Evolutionary conservation across 228 moss, liverwort and hornwort genomes (phyloP).

Genomic region (Sphagnum magellanicum): DNA sequence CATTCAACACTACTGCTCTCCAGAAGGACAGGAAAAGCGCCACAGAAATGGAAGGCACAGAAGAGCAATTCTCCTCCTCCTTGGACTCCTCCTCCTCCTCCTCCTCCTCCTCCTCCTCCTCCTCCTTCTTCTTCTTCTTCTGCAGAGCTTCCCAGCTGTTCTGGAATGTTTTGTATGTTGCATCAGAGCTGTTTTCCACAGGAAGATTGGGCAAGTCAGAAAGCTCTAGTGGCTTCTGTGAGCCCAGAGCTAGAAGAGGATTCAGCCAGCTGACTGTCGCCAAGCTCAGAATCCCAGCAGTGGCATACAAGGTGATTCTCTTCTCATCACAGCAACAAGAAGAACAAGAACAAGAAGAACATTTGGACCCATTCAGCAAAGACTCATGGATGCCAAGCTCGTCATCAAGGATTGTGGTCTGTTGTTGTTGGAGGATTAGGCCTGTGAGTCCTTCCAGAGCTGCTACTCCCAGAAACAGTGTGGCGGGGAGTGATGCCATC

Average conservation of each 20-base stretch:
- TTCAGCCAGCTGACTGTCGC: constrained; percentile 68
- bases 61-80: neutral
- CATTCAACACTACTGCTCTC: constrained; percentile 33
- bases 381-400: constrained; percentile 29
- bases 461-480: neutral
- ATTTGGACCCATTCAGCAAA: constrained; percentile 14
- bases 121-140: constrained; percentile 4
- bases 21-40: constrained; percentile 52
- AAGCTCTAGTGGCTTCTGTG: constrained; percentile 56
- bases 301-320: constrained; percentile 55
- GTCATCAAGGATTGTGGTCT: constrained; percentile 16
- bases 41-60: constrained; percentile 22
- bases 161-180: constrained; percentile 42
- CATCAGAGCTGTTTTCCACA: constrained; percentile 29
- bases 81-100: constrained; percentile 20
- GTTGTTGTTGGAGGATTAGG: too few species aligned
- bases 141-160: constrained; percentile 25
- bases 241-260: constrained; percentile 50
- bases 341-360: neutral
- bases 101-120: neutral
- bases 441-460: neutral
- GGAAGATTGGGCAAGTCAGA: constrained; percentile 47
- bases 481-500: neutral
- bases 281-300: constrained; percentile 41
- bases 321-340: neutral